A percentile compares a stretch with the other conserved stretches of the same genome.
phyloP scores from a whole-genome alignment of 257 asterid species.

The Thymus mandschuricus region DNA sequence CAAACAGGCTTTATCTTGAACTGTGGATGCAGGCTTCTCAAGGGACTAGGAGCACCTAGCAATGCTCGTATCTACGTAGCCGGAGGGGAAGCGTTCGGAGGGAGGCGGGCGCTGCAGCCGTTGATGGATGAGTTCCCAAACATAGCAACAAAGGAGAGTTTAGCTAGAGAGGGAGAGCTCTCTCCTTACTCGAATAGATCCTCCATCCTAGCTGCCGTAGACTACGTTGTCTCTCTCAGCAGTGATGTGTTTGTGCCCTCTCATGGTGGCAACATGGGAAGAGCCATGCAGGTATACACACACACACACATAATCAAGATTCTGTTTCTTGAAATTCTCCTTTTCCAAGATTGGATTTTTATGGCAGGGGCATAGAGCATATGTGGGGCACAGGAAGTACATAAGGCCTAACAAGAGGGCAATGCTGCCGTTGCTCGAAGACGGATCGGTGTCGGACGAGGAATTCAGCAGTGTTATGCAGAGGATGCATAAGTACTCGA shows the following conservation, averaged over 20 bases:
- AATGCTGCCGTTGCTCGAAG: conserved; percentile 57
- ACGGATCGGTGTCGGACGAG: conserved; percentile 42
- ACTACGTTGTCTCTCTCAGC: conserved; percentile 60
- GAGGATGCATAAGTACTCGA: conserved; percentile 56
- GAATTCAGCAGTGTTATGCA: conserved; percentile 39
- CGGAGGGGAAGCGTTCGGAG: conserved; percentile 75
- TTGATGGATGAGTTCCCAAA: conserved; percentile 56
- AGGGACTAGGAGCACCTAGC: conserved; percentile 54
- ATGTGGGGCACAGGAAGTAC: conserved; percentile 60
- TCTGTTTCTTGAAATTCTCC: too few relatives aligned
- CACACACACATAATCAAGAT: not conserved
- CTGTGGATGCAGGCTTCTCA: conserved; percentile 41
- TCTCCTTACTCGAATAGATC: conserved; percentile 51
- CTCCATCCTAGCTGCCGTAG: conserved; percentile 64
- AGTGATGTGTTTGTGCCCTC: conserved; percentile 66
- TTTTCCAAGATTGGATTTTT: not conserved
- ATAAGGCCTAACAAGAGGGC: conserved; percentile 66
- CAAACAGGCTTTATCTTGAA: not conserved
- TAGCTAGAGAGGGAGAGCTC: conserved; percentile 60
- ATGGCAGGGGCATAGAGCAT: conserved; percentile 71
- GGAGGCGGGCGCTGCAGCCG: conserved; percentile 47
- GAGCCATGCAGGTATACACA: conserved; percentile 44
- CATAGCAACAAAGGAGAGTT: conserved; percentile 43
- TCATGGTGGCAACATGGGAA: conserved; percentile 75
- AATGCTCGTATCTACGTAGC: conserved; percentile 51